phyloP scores from a whole-genome alignment of 1,139 yeast species.

The Pichia sp. region DNA sequence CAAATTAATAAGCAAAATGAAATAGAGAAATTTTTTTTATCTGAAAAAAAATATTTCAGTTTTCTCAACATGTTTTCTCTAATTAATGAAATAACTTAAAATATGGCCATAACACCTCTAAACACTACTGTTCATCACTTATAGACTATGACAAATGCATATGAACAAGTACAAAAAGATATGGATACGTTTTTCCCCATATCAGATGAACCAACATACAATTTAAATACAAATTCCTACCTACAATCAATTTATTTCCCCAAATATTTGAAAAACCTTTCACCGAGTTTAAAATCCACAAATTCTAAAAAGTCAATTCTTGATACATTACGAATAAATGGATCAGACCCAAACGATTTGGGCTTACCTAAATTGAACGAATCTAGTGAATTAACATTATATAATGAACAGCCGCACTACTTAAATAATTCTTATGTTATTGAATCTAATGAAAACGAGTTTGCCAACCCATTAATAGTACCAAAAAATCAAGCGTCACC shows the following conservation, averaged over 20 bases:
- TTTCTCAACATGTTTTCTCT: no score
- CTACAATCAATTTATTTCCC: slow-evolving; percentile 11
- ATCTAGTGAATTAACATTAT: slow-evolving; percentile 12
- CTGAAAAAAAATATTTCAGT: background rate
- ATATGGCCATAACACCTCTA: no score
- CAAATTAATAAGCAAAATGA: background rate
- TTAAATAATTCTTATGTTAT: background rate
- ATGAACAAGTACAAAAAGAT: slow-evolving; percentile 1
- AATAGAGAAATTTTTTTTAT: background rate
- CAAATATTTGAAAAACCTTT: slow-evolving; percentile 14
- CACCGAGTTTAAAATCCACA: slow-evolving; percentile 16
- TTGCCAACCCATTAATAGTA: slow-evolving; percentile 25
- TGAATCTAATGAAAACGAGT: slow-evolving; percentile 19
- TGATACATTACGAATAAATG: slow-evolving; percentile 15
- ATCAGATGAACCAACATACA: background rate
- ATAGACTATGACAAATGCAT: slow-evolving; percentile 7
- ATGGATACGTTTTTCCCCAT: slow-evolving; percentile 6
- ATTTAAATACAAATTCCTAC: background rate
- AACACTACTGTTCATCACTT: background rate
- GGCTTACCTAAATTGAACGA: slow-evolving; percentile 7
- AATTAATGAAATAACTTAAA: no score
- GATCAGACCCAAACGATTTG: slow-evolving; percentile 5
- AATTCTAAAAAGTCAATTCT: slow-evolving; percentile 15
- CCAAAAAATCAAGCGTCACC: slow-evolving; percentile 28
- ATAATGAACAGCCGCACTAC: background rate